Conservation (phyloP, 148 eudicot species). For the Chenopodium formosanum region DNA sequence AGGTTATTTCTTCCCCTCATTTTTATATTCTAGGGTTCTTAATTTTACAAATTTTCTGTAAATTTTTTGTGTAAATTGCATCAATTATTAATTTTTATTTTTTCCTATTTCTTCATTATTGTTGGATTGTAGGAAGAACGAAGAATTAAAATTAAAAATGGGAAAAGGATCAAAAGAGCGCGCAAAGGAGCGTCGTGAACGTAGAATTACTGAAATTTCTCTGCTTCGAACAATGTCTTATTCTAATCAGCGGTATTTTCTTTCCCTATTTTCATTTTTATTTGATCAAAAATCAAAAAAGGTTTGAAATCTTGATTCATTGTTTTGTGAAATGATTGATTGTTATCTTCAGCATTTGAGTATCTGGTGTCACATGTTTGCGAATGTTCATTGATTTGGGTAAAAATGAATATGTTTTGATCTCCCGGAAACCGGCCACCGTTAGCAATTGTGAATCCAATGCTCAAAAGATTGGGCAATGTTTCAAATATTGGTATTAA, state of each 20-base stretch:
- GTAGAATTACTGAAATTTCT: constrained; percentile 80
- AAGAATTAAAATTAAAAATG: constrained; percentile 12
- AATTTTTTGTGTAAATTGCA: neutral
- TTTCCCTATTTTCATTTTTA: neutral
- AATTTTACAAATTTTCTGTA: neutral
- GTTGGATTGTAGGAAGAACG: neutral
- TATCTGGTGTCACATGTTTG: neutral
- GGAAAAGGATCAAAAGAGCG: constrained; percentile 55
- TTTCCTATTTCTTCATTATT: neutral
- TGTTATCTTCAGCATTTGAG: neutral
- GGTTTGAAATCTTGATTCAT: neutral
- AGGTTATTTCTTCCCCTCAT: neutral
- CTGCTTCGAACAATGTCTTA: constrained; percentile 86
- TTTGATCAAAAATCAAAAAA: neutral
- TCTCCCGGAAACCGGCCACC: neutral
- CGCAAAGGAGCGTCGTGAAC: constrained; percentile 61
- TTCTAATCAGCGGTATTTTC: constrained; percentile 65
- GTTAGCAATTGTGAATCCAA: neutral
- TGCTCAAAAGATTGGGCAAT: neutral
- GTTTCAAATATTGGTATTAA: neutral
- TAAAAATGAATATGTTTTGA: neutral
- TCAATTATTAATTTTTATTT: neutral
- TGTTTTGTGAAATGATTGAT: neutral
- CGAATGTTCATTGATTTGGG: neutral
- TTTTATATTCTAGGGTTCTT: neutral